phyloP scores from a whole-genome alignment of 768 basidiomycete species.

The Mycena rebaudengoi region DNA sequence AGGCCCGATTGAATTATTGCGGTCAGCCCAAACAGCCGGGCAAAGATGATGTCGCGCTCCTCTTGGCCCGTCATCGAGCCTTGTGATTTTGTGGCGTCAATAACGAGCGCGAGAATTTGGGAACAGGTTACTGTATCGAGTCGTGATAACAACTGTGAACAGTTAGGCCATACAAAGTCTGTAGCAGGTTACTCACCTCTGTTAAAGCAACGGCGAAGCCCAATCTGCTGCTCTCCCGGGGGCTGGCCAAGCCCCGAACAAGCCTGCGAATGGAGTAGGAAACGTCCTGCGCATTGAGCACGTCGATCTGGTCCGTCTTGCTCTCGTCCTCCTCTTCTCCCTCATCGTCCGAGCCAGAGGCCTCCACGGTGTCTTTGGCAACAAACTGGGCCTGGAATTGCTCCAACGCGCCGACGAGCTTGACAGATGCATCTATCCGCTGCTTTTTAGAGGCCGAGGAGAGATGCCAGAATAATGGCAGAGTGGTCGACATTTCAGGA shows the following conservation, averaged over 20 bases:
- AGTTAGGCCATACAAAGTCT: constrained; percentile 12
- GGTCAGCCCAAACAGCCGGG: constrained; percentile 89
- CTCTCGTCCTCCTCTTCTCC: constrained; percentile 53
- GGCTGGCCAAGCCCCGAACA: constrained; percentile 88
- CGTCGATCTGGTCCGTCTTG: constrained; percentile 62
- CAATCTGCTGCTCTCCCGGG: constrained; percentile 90
- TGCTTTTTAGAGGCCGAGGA: constrained; percentile 84
- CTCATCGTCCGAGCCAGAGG: constrained; percentile 50
- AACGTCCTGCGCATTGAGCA: constrained; percentile 87
- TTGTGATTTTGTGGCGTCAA: constrained; percentile 74
- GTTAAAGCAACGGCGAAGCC: constrained; percentile 97
- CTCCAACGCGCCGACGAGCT: constrained; percentile 82
- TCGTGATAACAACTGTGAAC: constrained; percentile 74
- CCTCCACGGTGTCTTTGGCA: constrained; percentile 47
- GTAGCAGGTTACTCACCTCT: constrained; percentile 65
- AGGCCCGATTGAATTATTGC: constrained; percentile 88
- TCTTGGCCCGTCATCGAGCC: constrained; percentile 90
- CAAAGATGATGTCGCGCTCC: constrained; percentile 92
- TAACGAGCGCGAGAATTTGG: constrained; percentile 79
- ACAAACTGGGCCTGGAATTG: constrained; percentile 80
- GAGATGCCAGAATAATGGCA: constrained; percentile 94
- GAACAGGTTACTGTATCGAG: constrained; percentile 79
- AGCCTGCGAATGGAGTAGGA: constrained; percentile 91
- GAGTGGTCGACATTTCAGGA: constrained; percentile 77
- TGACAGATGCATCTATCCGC: constrained; percentile 85